Conservation (phyloP, 2,329 filamentous ascomycete genomes). For the Chalaropsis thielavioides region DNA sequence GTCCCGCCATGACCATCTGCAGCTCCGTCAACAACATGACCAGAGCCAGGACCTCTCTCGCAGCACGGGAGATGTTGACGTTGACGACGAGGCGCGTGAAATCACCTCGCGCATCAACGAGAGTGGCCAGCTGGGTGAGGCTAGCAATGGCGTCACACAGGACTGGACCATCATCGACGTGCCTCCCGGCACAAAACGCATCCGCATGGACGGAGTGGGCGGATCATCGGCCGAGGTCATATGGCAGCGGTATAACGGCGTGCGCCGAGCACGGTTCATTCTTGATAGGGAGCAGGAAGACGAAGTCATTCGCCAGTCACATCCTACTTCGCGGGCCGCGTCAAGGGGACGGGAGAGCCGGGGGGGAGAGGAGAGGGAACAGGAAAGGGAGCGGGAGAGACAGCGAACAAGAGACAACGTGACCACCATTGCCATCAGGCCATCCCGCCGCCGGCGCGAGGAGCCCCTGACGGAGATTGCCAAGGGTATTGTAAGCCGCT, state of each 20-base stretch:
- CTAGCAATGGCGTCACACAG: conserved; percentile 56
- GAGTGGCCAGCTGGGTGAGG: conserved; percentile 57
- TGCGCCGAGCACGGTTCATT: conserved; percentile 58
- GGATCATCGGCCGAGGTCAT: conserved; percentile 62
- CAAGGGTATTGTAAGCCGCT: conserved; percentile 73
- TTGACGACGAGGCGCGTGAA: conserved; percentile 50
- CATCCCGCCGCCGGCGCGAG: conserved; percentile 31
- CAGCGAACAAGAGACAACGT: conserved; percentile 27
- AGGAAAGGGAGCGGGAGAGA: conserved; percentile 41
- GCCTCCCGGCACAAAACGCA: conserved; percentile 65
- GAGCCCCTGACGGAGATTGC: conserved; percentile 91
- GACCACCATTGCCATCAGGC: conserved; percentile 37
- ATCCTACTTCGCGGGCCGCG: conserved; percentile 22
- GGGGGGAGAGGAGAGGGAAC: conserved; percentile 78
- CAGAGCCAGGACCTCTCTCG: conserved; percentile 44
- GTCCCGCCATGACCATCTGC: conserved; percentile 23
- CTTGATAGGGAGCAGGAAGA: conserved; percentile 52
- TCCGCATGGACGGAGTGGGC: conserved; percentile 68
- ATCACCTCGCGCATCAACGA: conserved; percentile 40
- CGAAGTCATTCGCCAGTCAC: neutral
- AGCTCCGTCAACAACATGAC: conserved; percentile 37
- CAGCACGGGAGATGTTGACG: conserved; percentile 12
- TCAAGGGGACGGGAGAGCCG: conserved; percentile 24
- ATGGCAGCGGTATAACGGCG: conserved; percentile 68
- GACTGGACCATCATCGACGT: conserved; percentile 76